These are phyloP conservation scores for Pyrus communis DNA, from an alignment of 306 rosid species.

Conservation along the genomic window DNA sequence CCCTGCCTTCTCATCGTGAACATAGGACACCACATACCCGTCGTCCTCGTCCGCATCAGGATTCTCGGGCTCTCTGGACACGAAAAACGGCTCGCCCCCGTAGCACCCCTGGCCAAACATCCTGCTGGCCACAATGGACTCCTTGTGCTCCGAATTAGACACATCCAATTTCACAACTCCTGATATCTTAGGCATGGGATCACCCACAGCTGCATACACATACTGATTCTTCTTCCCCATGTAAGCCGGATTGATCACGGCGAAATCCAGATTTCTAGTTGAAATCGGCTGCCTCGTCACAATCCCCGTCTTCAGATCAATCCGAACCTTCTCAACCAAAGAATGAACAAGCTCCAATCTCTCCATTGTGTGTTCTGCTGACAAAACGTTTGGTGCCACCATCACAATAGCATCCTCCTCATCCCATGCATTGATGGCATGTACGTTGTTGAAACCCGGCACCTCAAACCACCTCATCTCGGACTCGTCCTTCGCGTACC, in stretches of 20 bases:
- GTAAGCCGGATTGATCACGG: constrained; percentile 38
- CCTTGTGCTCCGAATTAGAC: constrained; percentile 28
- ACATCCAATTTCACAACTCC: constrained; percentile 88
- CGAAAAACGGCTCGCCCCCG: constrained; percentile 85
- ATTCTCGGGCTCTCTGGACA: constrained; percentile 39
- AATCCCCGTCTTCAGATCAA: constrained; percentile 49
- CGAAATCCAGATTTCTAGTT: constrained; percentile 65
- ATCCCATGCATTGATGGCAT: constrained; percentile 90
- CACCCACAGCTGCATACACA: constrained; percentile 71
- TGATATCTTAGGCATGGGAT: constrained; percentile 82
- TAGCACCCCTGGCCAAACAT: constrained; percentile 63
- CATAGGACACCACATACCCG: constrained; percentile 56
- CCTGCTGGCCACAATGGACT: constrained; percentile 51
- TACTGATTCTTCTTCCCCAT: constrained; percentile 41
- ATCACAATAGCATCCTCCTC: constrained; percentile 54
- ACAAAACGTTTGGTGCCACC: constrained; percentile 71
- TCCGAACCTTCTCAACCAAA: constrained; percentile 59
- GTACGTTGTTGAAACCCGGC: constrained; percentile 73
- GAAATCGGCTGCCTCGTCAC: constrained; percentile 61
- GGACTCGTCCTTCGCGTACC: constrained; percentile 55
- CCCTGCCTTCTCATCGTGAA: constrained; percentile 59
- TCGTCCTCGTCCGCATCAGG: constrained; percentile 45
- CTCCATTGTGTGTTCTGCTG: constrained; percentile 73
- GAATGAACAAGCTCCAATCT: constrained; percentile 63
- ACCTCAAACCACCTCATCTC: constrained; percentile 73